Evolutionary conservation across 495 filamentous ascomycete species (phyloP).

Genomic region (Pseudotulostoma volvatum): DNA sequence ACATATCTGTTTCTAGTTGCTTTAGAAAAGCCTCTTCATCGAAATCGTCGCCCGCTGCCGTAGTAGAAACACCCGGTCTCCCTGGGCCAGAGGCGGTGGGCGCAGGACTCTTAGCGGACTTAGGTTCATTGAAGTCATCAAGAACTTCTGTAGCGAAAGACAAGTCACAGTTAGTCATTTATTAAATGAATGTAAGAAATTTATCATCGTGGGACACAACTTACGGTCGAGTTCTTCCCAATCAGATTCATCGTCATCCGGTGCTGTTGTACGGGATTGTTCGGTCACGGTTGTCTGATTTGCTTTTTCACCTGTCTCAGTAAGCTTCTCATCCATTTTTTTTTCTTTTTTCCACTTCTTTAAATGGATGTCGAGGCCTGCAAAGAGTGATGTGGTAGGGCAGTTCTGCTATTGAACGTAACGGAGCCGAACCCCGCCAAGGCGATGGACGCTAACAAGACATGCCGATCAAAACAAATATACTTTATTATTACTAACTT

Average conservation of each 20-base stretch:
- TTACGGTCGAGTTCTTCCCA: slow-evolving; percentile 82
- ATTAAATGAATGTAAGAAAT: background rate
- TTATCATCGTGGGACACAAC: slow-evolving; percentile 4
- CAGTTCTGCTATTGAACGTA: too few relatives aligned
- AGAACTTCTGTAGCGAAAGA: slow-evolving; percentile 57
- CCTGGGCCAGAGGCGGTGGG: slow-evolving; percentile 20
- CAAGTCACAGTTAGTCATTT: background rate
- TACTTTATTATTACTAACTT: too few relatives aligned
- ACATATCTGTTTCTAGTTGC: slow-evolving; percentile 72
- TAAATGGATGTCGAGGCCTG: too few relatives aligned
- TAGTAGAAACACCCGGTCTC: slow-evolving; percentile 8
- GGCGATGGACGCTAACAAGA: too few relatives aligned
- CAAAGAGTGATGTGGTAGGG: too few relatives aligned
- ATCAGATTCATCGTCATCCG: slow-evolving; percentile 39
- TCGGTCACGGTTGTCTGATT: too few relatives aligned
- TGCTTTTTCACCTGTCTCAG: too few relatives aligned
- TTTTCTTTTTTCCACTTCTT: slow-evolving; percentile 12
- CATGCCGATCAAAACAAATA: too few relatives aligned
- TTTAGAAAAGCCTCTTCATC: slow-evolving; percentile 56
- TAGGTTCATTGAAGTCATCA: slow-evolving; percentile 58
- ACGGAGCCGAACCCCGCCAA: too few relatives aligned
- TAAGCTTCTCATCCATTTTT: too few relatives aligned
- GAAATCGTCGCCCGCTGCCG: slow-evolving; percentile 10
- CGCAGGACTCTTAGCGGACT: slow-evolving; percentile 15
- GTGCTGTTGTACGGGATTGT: too few relatives aligned